These are phyloP conservation scores for Albugo laibachii DNA, from an alignment of 352 stramenopile genomes.

Conservation along the genomic window DNA sequence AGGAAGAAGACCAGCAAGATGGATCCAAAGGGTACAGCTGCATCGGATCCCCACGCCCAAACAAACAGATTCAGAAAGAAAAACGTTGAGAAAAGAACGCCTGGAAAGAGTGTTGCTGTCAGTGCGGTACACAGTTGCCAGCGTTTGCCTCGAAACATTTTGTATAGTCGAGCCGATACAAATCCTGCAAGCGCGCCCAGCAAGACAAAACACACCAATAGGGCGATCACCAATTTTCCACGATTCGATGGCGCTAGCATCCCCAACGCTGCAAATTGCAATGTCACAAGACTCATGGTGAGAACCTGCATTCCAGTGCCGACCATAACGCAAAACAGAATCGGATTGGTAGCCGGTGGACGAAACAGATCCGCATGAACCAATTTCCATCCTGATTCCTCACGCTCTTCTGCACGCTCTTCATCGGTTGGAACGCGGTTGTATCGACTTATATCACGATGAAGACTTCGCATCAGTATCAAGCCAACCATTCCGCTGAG, in stretches of 20 bases:
- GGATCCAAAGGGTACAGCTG: constrained; percentile 90
- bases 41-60: constrained; percentile 83
- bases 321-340: constrained; percentile 94
- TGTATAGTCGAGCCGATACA: constrained; percentile 93
- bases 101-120: constrained; percentile 93
- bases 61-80: constrained; percentile 96
- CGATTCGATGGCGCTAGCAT: constrained; percentile 94
- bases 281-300: constrained; percentile 88
- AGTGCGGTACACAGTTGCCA: constrained; percentile 94
- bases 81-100: constrained; percentile 92
- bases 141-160: constrained; percentile 98
- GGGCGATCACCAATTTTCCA: constrained; percentile 93
- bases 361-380: constrained; percentile 99
- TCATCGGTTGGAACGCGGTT: constrained; percentile 92
- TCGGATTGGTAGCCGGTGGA: constrained; percentile 85
- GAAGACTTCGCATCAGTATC: constrained; percentile 96
- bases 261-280: constrained; percentile 93
- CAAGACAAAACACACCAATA: constrained; percentile 95
- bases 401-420: constrained; percentile 93
- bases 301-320: constrained; percentile 96
- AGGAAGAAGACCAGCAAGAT: constrained; percentile 95
- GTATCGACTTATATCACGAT: constrained; percentile 96
- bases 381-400: constrained; percentile 98
- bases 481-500: constrained; percentile 97
- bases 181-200: constrained; percentile 93